Evolutionary conservation across 345 rosid species (phyloP).

Genomic region (Iberis pinnata): DNA sequence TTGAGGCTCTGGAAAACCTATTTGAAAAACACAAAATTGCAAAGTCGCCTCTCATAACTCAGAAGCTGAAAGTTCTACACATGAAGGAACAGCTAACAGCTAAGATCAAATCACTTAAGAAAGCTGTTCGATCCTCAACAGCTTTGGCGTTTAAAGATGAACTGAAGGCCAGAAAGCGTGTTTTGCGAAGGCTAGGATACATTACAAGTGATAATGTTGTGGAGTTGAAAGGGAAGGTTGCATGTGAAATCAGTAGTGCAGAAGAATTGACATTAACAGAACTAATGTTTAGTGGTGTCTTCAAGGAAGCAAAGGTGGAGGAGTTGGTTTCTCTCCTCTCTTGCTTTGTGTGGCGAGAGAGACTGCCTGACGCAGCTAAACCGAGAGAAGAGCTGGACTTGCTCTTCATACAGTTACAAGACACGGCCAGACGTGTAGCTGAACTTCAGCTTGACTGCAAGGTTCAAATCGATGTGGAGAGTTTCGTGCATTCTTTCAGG

Average conservation of each 20-base stretch:
- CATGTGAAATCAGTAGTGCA: constrained; percentile 90
- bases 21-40: constrained; percentile 86
- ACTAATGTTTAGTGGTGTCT: constrained; percentile 83
- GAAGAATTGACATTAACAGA: constrained; percentile 92
- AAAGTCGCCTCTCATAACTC: constrained; percentile 73
- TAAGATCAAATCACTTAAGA: constrained; percentile 76
- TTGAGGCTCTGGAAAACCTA: constrained; percentile 79
- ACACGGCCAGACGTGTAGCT: constrained; percentile 80
- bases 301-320: constrained; percentile 80
- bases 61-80: constrained; percentile 71
- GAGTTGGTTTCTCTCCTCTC: constrained; percentile 93
- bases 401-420: constrained; percentile 81
- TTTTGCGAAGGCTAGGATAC: constrained; percentile 92
- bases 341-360: constrained; percentile 96
- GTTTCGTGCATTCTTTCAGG: constrained; percentile 74
- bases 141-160: constrained; percentile 92
- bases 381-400: constrained; percentile 92
- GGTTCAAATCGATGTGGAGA: constrained; percentile 86
- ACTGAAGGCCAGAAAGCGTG: constrained; percentile 92
- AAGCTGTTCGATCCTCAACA: constrained; percentile 61
- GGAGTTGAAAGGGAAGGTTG: constrained; percentile 83
- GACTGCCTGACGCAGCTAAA: constrained; percentile 79
- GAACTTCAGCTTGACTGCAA: constrained; percentile 89
- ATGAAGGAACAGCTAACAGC: constrained; percentile 68
- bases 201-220: constrained; percentile 64